These are phyloP conservation scores for Zangia roseola DNA, from an alignment of 768 basidiomycete species.

Conservation along the genomic window DNA sequence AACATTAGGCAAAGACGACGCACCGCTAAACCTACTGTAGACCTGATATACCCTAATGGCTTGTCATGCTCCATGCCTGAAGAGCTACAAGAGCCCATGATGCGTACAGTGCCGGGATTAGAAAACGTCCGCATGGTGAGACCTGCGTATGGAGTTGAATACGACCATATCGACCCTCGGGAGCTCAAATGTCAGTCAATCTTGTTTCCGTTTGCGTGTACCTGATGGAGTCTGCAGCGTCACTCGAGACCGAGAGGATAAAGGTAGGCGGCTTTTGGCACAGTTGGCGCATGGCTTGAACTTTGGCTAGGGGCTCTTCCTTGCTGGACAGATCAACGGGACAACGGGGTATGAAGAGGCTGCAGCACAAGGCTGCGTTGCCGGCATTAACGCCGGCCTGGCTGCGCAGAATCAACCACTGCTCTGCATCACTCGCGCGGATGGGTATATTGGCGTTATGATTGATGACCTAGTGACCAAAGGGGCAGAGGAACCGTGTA, in stretches of 20 bases:
- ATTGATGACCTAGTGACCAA: slow-evolving; percentile 88
- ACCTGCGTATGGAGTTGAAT: slow-evolving; percentile 92
- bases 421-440: slow-evolving; percentile 73
- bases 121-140: slow-evolving; percentile 81
- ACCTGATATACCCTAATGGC: slow-evolving; percentile 88
- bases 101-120: slow-evolving; percentile 81
- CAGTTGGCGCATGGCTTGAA: not conserved
- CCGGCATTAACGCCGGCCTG: slow-evolving; percentile 86
- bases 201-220: not conserved
- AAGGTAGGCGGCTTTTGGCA: slow-evolving; percentile 38
- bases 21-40: slow-evolving; percentile 36
- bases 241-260: slow-evolving; percentile 84
- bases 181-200: slow-evolving; percentile 64
- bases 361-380: slow-evolving; percentile 85
- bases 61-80: slow-evolving; percentile 86
- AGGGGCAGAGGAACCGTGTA: slow-evolving; percentile 90
- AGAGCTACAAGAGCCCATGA: slow-evolving; percentile 79
- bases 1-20: not conserved
- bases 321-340: slow-evolving; percentile 90
- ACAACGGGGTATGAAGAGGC: slow-evolving; percentile 97
- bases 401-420: slow-evolving; percentile 54
- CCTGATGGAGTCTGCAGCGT: slow-evolving; percentile 43
- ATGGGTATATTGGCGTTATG: slow-evolving; percentile 88
- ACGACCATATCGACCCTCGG: slow-evolving; percentile 85
- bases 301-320: slow-evolving; percentile 63